phyloP scores from a whole-genome alignment of 192 early-diverging fungal species.

The Geranomyces michiganensis region DNA sequence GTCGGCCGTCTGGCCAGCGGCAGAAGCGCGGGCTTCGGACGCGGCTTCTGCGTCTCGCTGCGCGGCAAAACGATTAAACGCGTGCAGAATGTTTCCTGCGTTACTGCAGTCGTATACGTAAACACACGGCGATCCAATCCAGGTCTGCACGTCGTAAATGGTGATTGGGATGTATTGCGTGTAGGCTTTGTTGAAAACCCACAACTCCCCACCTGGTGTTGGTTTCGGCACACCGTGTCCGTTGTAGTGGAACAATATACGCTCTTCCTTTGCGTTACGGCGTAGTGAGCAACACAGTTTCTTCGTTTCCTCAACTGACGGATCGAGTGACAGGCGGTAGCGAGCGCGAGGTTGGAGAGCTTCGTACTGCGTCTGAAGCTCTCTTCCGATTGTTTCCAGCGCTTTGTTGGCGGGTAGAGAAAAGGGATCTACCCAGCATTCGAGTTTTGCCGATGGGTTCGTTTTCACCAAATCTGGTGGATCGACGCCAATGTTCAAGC shows the following conservation, averaged over 20 bases:
- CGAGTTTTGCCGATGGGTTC: constrained; percentile 82
- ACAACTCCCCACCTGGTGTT: constrained; percentile 91
- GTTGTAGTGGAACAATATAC: constrained; percentile 97
- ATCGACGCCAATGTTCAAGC: constrained; percentile 93
- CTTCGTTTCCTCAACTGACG: constrained; percentile 90
- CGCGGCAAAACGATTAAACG: constrained; percentile 88
- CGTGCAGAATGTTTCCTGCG: constrained; percentile 87
- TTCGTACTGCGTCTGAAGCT: constrained; percentile 92
- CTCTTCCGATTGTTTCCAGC: constrained; percentile 84
- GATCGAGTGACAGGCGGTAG: constrained; percentile 85
- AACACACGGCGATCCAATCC: constrained; percentile 93
- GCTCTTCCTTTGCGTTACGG: constrained; percentile 86
- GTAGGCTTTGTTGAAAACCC: constrained; percentile 98
- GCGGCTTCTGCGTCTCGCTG: constrained; percentile 74
- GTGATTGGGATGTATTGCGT: constrained; percentile 98
- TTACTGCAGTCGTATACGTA: constrained; percentile 97
- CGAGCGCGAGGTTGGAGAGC: constrained; percentile 81
- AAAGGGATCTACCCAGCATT: constrained; percentile 95
- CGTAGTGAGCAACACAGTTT: constrained; percentile 83
- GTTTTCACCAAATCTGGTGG: constrained; percentile 93
- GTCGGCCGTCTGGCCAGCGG: not conserved
- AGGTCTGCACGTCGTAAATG: constrained; percentile 87
- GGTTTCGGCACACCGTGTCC: constrained; percentile 98
- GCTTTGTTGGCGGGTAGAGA: constrained; percentile 76
- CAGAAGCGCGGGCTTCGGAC: constrained; percentile 15